phyloP scores from a whole-genome alignment of 1,139 yeast genomes.

The Starmera stellimalicola region DNA sequence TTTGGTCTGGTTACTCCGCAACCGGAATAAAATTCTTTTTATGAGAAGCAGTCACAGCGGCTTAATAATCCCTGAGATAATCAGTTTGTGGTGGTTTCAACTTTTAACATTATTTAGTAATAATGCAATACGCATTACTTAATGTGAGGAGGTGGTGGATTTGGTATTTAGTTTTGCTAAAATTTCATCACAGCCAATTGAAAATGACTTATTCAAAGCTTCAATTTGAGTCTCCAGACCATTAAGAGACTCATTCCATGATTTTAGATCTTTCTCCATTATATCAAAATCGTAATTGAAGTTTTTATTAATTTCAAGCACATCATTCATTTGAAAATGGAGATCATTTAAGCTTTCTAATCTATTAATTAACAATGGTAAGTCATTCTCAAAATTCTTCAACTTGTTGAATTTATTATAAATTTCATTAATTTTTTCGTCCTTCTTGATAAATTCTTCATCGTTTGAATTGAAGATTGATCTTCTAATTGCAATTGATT shows the following conservation, averaged over 20 bases:
- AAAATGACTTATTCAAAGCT: conserved; percentile 17
- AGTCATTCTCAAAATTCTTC: conserved; percentile 23
- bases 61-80: too few relatives aligned
- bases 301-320: conserved; percentile 41
- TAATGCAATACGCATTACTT: too few relatives aligned
- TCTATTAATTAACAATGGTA: conserved; percentile 36
- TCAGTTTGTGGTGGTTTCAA: too few relatives aligned
- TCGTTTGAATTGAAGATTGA: conserved; percentile 7
- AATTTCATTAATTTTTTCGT: conserved; percentile 29
- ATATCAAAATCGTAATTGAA: conserved; percentile 30
- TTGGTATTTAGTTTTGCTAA: neutral
- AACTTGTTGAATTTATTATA: conserved; percentile 29
- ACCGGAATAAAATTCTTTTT: too few relatives aligned
- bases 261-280: conserved; percentile 29
- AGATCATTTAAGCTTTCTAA: conserved; percentile 35
- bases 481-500: conserved; percentile 17
- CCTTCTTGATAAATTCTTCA: conserved; percentile 10
- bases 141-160: too few relatives aligned
- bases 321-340: conserved; percentile 43
- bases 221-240: conserved; percentile 30
- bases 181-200: conserved; percentile 10
- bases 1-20: too few relatives aligned
- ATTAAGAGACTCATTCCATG: conserved; percentile 33
- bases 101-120: too few relatives aligned
- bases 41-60: too few relatives aligned